Evolutionary conservation across 495 filamentous ascomycete genomes (phyloP).

Genomic region (Amphirosellinia nigrospora): DNA sequence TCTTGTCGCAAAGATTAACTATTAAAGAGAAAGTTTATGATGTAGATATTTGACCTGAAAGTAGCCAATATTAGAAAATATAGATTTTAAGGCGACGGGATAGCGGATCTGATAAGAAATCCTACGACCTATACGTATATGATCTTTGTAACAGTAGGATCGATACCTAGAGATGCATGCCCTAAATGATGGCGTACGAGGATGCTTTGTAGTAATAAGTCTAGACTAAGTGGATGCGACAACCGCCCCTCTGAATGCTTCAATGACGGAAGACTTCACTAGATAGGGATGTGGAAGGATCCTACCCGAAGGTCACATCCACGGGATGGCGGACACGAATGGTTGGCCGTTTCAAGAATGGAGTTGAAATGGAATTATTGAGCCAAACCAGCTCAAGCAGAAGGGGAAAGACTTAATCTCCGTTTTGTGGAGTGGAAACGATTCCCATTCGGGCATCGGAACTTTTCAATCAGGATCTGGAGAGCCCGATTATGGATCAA

Average conservation of each 20-base stretch:
- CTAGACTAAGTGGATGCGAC: background rate
- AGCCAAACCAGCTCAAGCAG: slow-evolving; percentile 1
- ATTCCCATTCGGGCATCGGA: slow-evolving; percentile 15
- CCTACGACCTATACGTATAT: background rate
- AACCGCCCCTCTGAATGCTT: background rate
- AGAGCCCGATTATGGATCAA: slow-evolving; percentile 6
- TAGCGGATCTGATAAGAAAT: background rate
- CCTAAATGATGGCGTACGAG: background rate
- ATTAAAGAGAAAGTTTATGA: background rate
- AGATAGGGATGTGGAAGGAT: background rate
- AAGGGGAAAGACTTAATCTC: slow-evolving; percentile 27
- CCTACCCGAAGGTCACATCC: slow-evolving; percentile 17
- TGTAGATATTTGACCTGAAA: background rate
- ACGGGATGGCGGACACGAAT: slow-evolving; percentile 5
- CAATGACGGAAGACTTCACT: background rate
- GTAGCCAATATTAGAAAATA: background rate
- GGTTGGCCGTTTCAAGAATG: slow-evolving; percentile 1
- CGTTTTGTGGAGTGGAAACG: slow-evolving; percentile 6
- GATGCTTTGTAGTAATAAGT: background rate
- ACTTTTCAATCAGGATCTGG: background rate
- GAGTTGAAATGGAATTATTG: background rate
- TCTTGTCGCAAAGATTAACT: background rate
- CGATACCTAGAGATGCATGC: background rate
- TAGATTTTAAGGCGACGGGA: background rate
- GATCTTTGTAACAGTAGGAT: background rate